Base-by-base conservation (phyloP, 2,329 filamentous ascomycete species). In the Penicillium paneum region DNA sequence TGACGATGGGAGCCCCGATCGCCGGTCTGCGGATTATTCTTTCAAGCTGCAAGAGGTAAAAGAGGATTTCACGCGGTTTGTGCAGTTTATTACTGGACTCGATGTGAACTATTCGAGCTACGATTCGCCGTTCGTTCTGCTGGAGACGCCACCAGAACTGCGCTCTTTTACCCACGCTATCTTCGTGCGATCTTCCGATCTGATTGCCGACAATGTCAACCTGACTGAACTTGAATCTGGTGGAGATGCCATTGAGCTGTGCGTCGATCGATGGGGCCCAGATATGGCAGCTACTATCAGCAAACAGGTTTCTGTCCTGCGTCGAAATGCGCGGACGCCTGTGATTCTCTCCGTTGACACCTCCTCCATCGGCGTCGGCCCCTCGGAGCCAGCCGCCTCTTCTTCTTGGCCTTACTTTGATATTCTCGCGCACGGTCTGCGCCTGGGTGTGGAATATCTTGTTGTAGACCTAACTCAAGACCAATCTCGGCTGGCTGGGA, bases 101-200 rank as follows among this genome's bases (percentile, higher is more conserved):
- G 76, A 78, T 28, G 72, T 81, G 21, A 78, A 79, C 10, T 74
- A 79, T 54, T 78, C 79, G 4, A 81, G 78, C 64, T 73, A 82
- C 36, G 79, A 83, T 62, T 85, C 83, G 53, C 83, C 83, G 1
- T 86, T 86, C 62, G 83, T 82, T 3, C 73, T 85, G 50, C 74
- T 79, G 15, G 82, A 83, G 28, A 79, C 83, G 2, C 83, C 83
- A 1, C 81, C 82, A 2, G 82, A 86, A 59, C 77, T 78, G 50
- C 78, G 83, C 47, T 75, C 78, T 21, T 77, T 79, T 46, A 76
- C 74, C 2, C 73, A 77, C 57, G 69, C 72, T 10, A 70, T 77
- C 11, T 67, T 73, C 26, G 62, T 77, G 7, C 70, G 69, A 11
- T 65, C 69, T 5, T 75, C 74, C 2, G 67, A 73, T 41, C 59